Evolutionary conservation across 768 basidiomycete species (phyloP).

Genomic region (Termitomyces sp.): DNA sequence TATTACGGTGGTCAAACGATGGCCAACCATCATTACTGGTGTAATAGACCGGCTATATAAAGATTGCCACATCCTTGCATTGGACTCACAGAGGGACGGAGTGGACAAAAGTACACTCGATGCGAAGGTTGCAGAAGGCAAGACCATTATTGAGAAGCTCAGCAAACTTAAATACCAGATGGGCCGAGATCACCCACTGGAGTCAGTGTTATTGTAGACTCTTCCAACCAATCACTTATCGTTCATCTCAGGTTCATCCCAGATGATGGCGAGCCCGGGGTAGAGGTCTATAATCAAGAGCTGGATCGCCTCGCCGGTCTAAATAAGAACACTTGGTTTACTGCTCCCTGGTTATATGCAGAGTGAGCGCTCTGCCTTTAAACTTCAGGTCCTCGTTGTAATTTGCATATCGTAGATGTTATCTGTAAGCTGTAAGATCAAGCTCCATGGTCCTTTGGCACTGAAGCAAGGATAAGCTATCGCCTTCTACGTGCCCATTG

Average conservation of each 20-base stretch:
- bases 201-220: slow-evolving; percentile 36
- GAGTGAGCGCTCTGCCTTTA: slow-evolving; percentile 52
- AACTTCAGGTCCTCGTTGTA: not conserved
- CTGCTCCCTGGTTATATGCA: slow-evolving; percentile 92
- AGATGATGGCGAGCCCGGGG: slow-evolving; percentile 70
- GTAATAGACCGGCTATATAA: slow-evolving; percentile 75
- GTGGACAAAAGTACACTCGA: slow-evolving; percentile 20
- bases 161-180: slow-evolving; percentile 86
- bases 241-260: slow-evolving; percentile 47
- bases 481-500: slow-evolving; percentile 76
- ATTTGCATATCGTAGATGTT: slow-evolving; percentile 44
- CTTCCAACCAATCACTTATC: not conserved
- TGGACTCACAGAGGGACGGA: slow-evolving; percentile 25
- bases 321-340: slow-evolving; percentile 76
- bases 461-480: slow-evolving; percentile 47
- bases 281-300: slow-evolving; percentile 73
- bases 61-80: slow-evolving; percentile 55
- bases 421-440: slow-evolving; percentile 44
- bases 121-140: slow-evolving; percentile 65
- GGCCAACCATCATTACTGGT: slow-evolving; percentile 80
- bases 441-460: not conserved
- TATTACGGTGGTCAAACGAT: slow-evolving; percentile 72
- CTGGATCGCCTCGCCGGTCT: slow-evolving; percentile 43
- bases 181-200: slow-evolving; percentile 64
- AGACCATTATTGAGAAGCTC: slow-evolving; percentile 65